Evolutionary conservation across 2,329 filamentous ascomycete genomes (phyloP).

Genomic region (Gnomoniopsis sp.): DNA sequence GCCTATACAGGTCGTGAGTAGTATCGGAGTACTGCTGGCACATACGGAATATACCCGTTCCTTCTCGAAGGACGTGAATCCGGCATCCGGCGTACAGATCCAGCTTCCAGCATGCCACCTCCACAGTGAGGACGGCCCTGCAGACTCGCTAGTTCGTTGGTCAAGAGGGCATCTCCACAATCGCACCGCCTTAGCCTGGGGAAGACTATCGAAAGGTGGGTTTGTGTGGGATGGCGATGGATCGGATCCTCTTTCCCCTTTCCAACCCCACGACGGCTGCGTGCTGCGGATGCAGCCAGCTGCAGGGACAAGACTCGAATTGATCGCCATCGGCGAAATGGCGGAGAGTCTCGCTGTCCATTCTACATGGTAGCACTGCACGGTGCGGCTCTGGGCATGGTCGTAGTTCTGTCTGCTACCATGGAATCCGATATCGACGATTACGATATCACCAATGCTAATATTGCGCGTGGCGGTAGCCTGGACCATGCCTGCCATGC

Average conservation of each 20-base stretch:
- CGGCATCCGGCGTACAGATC: too few species aligned
- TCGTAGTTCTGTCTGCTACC: neutral
- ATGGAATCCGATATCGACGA: neutral
- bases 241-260: constrained; percentile 1
- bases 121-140: neutral
- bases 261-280: neutral
- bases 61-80: neutral
- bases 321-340: neutral
- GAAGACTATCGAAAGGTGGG: neutral
- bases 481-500: neutral
- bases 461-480: neutral
- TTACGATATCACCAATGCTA: neutral
- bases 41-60: neutral
- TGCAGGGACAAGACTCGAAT: neutral
- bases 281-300: too few species aligned
- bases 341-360: neutral
- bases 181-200: neutral
- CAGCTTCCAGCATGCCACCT: too few species aligned
- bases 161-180: neutral
- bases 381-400: neutral
- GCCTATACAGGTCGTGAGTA: neutral
- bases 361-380: neutral
- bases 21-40: neutral
- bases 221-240: neutral
- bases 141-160: neutral